Base-by-base conservation (phyloP, 495 filamentous ascomycete species). In the Penicillium subrubescens region DNA sequence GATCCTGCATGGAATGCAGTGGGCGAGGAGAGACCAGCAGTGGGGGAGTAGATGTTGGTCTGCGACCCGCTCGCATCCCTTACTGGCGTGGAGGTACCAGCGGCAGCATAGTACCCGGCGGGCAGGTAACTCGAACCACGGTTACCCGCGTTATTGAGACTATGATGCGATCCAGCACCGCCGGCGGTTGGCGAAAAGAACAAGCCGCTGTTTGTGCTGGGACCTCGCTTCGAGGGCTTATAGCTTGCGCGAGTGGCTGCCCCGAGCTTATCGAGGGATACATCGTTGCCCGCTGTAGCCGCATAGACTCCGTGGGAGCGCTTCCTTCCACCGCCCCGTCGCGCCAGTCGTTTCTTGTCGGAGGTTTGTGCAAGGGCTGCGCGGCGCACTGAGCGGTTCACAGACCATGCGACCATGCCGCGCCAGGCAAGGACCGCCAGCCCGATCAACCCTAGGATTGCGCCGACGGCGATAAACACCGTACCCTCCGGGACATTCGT, bases 151-250 rank as follows among this genome's bases (percentile, higher is more conserved):
- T 61, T 57, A 14, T 67, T 59, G 5, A 72, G 55, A 62, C 62
- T 74, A 6, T 48, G 25, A 59, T 72, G 69, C 12, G 63, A 71
- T 64, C 55, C 71, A 59, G 64, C 74, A n/a, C 76, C 76, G 21
- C 85, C 87, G 1, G 94, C 94, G 1, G 95, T 98, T 0, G 95
- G 95, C 2, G 92, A 97, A 78, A 96, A 99, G 85, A 99, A 99
- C 5, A 99, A 85, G 43, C 86, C 89, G 58, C 81, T 79, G 55
- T 77, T 78, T 15, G 84, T 76, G 57, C 76, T 79, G 33, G 81
- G 82, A 69, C 73, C 82, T 69, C 81, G 79, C 33, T 77, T 65
- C 50, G 61, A 58, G 8, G 87, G 77, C 67, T 73, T 69, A 67
- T 79, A 70, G 69, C 69, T 73, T 55, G 71, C 67, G 41, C 76